Evolutionary conservation across 2,329 filamentous ascomycete species (phyloP).

Genomic region (Aspergillus novofumigatus): DNA sequence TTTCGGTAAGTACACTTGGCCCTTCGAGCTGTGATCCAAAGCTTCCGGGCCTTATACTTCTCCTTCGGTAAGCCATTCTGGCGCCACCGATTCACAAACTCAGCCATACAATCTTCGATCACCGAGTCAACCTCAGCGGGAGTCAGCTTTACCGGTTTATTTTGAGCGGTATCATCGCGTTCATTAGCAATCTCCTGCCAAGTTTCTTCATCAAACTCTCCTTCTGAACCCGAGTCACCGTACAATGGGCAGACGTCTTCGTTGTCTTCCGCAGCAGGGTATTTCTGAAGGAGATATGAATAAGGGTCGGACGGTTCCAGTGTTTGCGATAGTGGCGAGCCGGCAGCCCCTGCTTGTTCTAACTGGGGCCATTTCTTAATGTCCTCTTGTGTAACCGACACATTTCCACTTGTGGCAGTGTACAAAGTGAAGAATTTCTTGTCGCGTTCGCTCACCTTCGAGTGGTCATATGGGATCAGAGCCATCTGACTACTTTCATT

Average conservation of each 20-base stretch:
- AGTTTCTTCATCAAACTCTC: slow-evolving; percentile 56
- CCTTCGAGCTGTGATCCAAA: slow-evolving; percentile 59
- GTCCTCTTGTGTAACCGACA: slow-evolving; percentile 24
- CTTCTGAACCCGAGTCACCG: slow-evolving; percentile 53
- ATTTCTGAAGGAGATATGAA: slow-evolving; percentile 40
- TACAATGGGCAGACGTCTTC: slow-evolving; percentile 48
- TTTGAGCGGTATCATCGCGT: slow-evolving; percentile 15
- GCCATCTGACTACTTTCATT: slow-evolving; percentile 21
- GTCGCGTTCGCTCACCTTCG: slow-evolving; percentile 6
- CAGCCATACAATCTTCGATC: slow-evolving; percentile 52
- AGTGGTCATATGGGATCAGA: slow-evolving; percentile 25
- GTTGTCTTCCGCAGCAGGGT: slow-evolving; percentile 36
- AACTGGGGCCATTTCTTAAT: slow-evolving; percentile 27
- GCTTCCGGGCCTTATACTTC: slow-evolving; percentile 52
- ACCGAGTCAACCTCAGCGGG: slow-evolving; percentile 47
- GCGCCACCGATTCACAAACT: slow-evolving; percentile 55
- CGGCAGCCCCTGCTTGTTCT: neutral
- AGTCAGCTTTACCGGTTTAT: slow-evolving; percentile 34
- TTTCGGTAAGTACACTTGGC: slow-evolving; percentile 36
- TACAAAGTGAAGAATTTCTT: slow-evolving; percentile 28
- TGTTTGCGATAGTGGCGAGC: neutral
- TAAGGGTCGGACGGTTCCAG: slow-evolving; percentile 17
- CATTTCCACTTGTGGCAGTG: slow-evolving; percentile 19
- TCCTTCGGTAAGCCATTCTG: slow-evolving; percentile 54
- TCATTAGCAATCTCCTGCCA: slow-evolving; percentile 61